phyloP scores from a whole-genome alignment of 371 early-diverging fungal species.

The Phascolomyces articulosus region DNA sequence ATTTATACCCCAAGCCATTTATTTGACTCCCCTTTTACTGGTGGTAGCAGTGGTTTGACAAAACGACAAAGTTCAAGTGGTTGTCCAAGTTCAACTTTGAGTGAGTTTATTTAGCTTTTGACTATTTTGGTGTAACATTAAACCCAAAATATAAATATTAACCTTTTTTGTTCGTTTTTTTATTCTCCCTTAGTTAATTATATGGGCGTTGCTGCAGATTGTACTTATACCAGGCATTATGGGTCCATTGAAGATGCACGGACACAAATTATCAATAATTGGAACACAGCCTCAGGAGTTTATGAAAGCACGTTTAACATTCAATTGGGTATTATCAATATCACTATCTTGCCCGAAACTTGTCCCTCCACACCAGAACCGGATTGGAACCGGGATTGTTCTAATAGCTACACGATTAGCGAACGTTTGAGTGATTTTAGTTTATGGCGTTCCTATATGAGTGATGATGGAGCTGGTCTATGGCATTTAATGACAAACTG shows the following conservation, averaged over 20 bases:
- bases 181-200: slow-evolving; percentile 11
- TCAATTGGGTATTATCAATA: slow-evolving; percentile 80
- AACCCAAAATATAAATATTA: background rate
- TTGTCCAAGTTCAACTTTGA: background rate
- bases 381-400: slow-evolving; percentile 86
- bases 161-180: background rate
- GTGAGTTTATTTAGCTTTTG: background rate
- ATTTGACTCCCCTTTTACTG: background rate
- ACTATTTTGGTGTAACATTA: background rate
- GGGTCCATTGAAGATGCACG: slow-evolving; percentile 60
- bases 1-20: background rate
- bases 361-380: slow-evolving; percentile 54
- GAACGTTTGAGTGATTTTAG: slow-evolving; percentile 88
- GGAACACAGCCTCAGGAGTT: slow-evolving; percentile 77
- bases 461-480: slow-evolving; percentile 77
- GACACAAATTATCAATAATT: slow-evolving; percentile 73
- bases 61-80: background rate
- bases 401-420: slow-evolving; percentile 71
- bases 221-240: slow-evolving; percentile 69
- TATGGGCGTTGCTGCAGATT: slow-evolving; percentile 69
- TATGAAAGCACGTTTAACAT: slow-evolving; percentile 90
- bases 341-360: slow-evolving; percentile 66
- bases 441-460: slow-evolving; percentile 76
- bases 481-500: slow-evolving; percentile 96
- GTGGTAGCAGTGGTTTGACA: background rate